Conservation (phyloP, 768 basidiomycete genomes). For the Phanerochaete carnosa region DNA sequence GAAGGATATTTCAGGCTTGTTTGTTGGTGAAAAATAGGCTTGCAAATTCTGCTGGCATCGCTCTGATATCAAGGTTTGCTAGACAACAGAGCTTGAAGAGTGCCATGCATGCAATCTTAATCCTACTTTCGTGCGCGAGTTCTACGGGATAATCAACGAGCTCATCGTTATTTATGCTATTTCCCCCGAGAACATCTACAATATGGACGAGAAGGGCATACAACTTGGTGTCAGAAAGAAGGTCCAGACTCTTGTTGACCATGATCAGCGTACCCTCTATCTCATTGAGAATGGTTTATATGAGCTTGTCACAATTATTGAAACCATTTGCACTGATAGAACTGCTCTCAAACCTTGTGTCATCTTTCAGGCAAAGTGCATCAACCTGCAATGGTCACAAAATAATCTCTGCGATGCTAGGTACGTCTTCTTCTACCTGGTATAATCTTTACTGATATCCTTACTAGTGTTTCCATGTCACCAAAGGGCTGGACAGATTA, state of each 20-base stretch:
- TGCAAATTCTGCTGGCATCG: slow-evolving; percentile 8
- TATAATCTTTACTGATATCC: background rate
- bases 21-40: background rate
- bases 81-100: slow-evolving; percentile 30
- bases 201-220: slow-evolving; percentile 27
- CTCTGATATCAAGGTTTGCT: slow-evolving; percentile 21
- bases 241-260: slow-evolving; percentile 13
- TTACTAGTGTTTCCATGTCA: slow-evolving; percentile 30
- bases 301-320: slow-evolving; percentile 45
- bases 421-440: slow-evolving; percentile 9
- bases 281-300: slow-evolving; percentile 23
- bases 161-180: slow-evolving; percentile 9
- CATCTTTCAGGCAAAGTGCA: slow-evolving; percentile 33
- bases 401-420: slow-evolving; percentile 19
- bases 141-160: slow-evolving; percentile 7
- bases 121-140: slow-evolving; percentile 8
- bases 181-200: slow-evolving; percentile 18
- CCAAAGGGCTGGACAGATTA: slow-evolving; percentile 43
- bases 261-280: slow-evolving; percentile 18
- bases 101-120: slow-evolving; percentile 34
- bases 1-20: no score
- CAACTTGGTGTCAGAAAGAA: slow-evolving; percentile 18
- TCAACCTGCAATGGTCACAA: slow-evolving; percentile 23
- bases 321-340: slow-evolving; percentile 41
- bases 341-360: slow-evolving; percentile 31